phyloP scores from a whole-genome alignment of 1,284 basidiomycete genomes.

The Ceratobasidium sp. region DNA sequence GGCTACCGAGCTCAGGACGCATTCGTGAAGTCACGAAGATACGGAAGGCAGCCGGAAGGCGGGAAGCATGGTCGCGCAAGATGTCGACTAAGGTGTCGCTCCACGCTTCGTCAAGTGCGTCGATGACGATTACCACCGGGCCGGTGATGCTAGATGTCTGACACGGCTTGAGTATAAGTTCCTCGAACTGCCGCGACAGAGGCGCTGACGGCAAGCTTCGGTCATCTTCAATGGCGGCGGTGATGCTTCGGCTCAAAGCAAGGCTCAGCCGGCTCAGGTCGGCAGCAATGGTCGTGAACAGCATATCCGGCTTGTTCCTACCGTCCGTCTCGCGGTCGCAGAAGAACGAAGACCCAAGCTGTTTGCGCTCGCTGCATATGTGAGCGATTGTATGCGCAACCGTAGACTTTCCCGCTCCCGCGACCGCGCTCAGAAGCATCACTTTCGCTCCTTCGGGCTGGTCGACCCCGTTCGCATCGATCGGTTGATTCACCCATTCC shows the following conservation, averaged over 20 bases:
- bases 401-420: slow-evolving; percentile 44
- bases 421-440: slow-evolving; percentile 41
- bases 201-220: not conserved
- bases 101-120: slow-evolving; percentile 14
- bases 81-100: not conserved
- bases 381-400: slow-evolving; percentile 15
- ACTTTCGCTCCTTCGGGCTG: not conserved
- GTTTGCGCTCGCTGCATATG: not conserved
- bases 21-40: slow-evolving; percentile 18
- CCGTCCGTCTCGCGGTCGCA: not conserved
- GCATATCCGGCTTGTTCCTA: not conserved
- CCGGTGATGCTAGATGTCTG: not conserved
- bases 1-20: not conserved
- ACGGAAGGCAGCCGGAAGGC: not conserved
- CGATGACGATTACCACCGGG: slow-evolving; percentile 12
- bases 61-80: not conserved
- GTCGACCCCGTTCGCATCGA: not conserved
- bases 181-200: not conserved
- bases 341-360: slow-evolving; percentile 43
- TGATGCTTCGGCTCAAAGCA: not conserved
- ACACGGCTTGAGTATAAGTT: slow-evolving; percentile 10
- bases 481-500: not conserved
- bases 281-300: not conserved
- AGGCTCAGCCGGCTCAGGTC: not conserved
- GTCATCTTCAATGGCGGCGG: not conserved